Conservation (phyloP, 2,329 filamentous ascomycete species). For the Fusarium sp. region DNA sequence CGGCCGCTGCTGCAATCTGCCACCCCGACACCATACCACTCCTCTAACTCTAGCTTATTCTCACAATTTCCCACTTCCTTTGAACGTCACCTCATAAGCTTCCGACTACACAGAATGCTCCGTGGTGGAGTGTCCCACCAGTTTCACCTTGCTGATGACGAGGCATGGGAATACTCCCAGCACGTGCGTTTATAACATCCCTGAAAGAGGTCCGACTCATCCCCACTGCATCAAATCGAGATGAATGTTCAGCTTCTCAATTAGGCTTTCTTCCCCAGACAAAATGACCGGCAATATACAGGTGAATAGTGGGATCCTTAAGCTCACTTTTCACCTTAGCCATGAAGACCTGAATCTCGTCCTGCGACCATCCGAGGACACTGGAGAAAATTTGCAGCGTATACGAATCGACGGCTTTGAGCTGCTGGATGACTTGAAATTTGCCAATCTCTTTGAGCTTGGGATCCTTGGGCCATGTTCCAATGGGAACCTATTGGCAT, state of each 20-base stretch:
- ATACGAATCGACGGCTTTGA: slow-evolving; percentile 26
- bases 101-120: too few relatives aligned
- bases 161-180: too few relatives aligned
- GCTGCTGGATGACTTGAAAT: slow-evolving; percentile 18
- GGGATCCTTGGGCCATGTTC: slow-evolving; percentile 22
- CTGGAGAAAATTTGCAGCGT: slow-evolving; percentile 21
- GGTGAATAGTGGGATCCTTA: slow-evolving; percentile 28
- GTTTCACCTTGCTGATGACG: too few relatives aligned
- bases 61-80: too few relatives aligned
- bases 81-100: too few relatives aligned
- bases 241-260: neutral
- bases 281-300: slow-evolving; percentile 23
- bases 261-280: slow-evolving; percentile 20
- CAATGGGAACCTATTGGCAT: slow-evolving; percentile 7
- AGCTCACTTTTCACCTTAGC: slow-evolving; percentile 35
- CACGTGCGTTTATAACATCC: too few relatives aligned
- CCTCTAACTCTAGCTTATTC: too few relatives aligned
- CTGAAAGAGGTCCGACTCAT: too few relatives aligned
- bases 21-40: too few relatives aligned
- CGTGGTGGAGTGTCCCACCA: too few relatives aligned
- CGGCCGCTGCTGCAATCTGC: too few relatives aligned
- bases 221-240: neutral
- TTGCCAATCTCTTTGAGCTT: slow-evolving; percentile 28
- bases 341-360: slow-evolving; percentile 35
- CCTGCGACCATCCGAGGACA: slow-evolving; percentile 27